These are phyloP conservation scores for Calcarisporium arbuscula DNA, from an alignment of 2,329 filamentous ascomycete species.

Conservation along the genomic window DNA sequence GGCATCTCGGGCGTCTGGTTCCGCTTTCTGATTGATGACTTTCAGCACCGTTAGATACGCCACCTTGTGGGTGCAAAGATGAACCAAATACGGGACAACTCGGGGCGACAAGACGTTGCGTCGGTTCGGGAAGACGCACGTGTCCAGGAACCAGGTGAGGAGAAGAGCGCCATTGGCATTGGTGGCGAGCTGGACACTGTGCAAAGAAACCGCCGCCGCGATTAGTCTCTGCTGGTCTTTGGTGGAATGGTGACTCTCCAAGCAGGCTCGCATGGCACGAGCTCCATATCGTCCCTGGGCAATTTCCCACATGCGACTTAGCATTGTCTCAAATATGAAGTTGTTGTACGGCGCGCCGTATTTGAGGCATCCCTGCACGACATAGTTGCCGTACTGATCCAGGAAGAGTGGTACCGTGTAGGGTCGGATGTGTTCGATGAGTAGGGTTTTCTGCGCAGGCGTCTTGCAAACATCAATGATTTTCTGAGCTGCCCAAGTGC, in stretches of 20 bases:
- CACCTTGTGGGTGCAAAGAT: conserved; percentile 97
- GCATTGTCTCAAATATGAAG: conserved; percentile 97
- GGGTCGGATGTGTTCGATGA: conserved; percentile 76
- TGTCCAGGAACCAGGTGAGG: conserved; percentile 96
- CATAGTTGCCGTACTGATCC: conserved; percentile 98
- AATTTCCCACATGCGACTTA: conserved; percentile 88
- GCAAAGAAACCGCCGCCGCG: conserved; percentile 88
- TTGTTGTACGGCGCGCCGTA: conserved; percentile 86
- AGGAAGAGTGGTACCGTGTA: conserved; percentile 90
- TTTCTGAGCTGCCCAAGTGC: conserved; percentile 98
- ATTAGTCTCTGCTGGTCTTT: conserved; percentile 95
- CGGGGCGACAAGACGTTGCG: conserved; percentile 87
- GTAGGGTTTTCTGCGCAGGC: conserved; percentile 71
- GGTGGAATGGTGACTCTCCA: conserved; percentile 91
- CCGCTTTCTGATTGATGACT: conserved; percentile 95
- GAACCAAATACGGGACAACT: conserved; percentile 85
- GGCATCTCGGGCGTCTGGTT: conserved; percentile 83
- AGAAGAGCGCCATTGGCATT: conserved; percentile 93
- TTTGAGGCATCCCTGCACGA: conserved; percentile 91
- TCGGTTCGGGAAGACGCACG: conserved; percentile 88
- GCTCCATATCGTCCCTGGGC: conserved; percentile 90
- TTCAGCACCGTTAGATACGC: conserved; percentile 96
- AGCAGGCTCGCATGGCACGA: conserved; percentile 89
- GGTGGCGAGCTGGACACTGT: conserved; percentile 92
- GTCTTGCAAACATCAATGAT: conserved; percentile 96